Base-by-base conservation (phyloP, 2,329 filamentous ascomycete genomes). In the Fusarium sp. region DNA sequence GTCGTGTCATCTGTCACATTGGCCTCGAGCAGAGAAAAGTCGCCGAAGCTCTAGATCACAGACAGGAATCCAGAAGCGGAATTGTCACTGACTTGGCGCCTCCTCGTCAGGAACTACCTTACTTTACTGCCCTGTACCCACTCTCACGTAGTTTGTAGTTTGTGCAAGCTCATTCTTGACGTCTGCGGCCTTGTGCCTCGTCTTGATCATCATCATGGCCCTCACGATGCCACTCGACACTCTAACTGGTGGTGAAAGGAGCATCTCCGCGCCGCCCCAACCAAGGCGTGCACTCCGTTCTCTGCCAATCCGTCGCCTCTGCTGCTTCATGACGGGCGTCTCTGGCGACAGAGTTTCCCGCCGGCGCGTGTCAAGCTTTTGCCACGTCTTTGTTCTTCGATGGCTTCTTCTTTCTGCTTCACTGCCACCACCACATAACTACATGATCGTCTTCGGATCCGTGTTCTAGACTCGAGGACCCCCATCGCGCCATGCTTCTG, bases 261-360 rank as follows among this genome's bases (percentile, higher is more conserved):
- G 31, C 31, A 34, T 34, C 31, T 34, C 31, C 31, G 31, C 31
- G 31, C 23, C 23, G 23, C 23, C 23, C 23, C 23, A 23, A 23
- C 23, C 23, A 23, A 23, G 23, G 23, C 60, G 53, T 71, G 43
- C 41, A 34, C 50, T 58, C 31, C 31, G 4, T 34, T 34, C 31
- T 34, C 31, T 12, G 31, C 12, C 23, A 23, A 23, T 23, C 23
- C 23, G 23, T 23, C 23, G 23, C 23, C 23, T 23, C 23, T 23
- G 23, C 23, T 23, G 23, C 23, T 23, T 23, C 23, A 4, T 34
- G 31, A 34, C 31, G 31, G 31, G 31, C 31, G 31, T 34, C 12
- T 34, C 31, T 34, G 56, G 57, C 60, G 39, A 65, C 44, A 71
- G 74, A 55, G 67, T 74, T 72, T 74, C 58, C 58, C 63, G 61